Conservation (phyloP, 2,329 filamentous ascomycete species). For the Diaporthe sp. region DNA sequence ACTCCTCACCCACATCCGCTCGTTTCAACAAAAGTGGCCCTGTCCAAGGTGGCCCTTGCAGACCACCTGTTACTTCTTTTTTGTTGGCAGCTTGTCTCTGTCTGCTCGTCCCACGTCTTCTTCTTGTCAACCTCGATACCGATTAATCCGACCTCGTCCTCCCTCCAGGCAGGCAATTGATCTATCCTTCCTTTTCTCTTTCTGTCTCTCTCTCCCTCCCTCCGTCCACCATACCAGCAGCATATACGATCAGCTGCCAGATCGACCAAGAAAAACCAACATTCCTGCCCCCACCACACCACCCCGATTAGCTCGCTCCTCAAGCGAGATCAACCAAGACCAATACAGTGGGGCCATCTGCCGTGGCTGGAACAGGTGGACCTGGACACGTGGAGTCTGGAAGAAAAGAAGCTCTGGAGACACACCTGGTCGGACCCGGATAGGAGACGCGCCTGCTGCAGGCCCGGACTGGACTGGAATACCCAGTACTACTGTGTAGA, state of each 20-base stretch:
- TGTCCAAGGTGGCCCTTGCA: neutral
- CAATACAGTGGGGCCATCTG: constrained; percentile 9
- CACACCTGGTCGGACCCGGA: neutral
- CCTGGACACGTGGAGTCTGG: constrained; percentile 11
- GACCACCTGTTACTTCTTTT: neutral
- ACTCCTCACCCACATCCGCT: constrained; percentile 2
- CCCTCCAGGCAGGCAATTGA: neutral
- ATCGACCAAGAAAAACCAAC: too few relatives aligned
- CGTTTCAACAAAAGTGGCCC: constrained; percentile 24
- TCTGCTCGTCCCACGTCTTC: neutral
- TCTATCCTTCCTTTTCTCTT: too few relatives aligned
- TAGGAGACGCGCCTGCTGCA: constrained; percentile 6
- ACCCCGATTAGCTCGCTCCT: constrained; percentile 2
- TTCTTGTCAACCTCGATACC: too few relatives aligned
- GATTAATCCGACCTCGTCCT: neutral
- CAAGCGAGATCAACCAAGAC: constrained; percentile 20
- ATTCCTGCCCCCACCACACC: neutral
- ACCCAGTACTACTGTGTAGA: too few relatives aligned
- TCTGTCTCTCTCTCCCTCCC: neutral
- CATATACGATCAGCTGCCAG: neutral
- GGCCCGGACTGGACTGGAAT: too few relatives aligned
- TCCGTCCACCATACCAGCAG: neutral
- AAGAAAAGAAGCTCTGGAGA: constrained; percentile 17
- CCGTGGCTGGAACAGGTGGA: constrained; percentile 17
- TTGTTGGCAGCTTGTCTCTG: neutral